A percentile compares a stretch with the other conserved stretches of the same genome.
Conservation (phyloP, 1,139 yeast species). For the Geotrichum fermentans region DNA sequence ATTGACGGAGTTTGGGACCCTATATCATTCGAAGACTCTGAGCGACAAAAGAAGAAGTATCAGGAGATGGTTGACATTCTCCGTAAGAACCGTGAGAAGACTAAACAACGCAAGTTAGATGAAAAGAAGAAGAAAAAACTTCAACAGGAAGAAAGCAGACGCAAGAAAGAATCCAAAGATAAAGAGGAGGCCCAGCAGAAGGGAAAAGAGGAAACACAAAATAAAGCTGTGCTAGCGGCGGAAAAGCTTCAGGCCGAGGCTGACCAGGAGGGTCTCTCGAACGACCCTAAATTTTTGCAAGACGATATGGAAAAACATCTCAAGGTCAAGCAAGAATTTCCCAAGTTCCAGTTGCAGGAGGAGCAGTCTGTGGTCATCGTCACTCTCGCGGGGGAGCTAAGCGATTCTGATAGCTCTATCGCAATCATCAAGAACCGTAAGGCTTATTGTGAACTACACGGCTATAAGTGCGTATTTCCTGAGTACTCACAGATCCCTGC, state of each 20-base stretch:
- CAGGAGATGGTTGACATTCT: conserved; percentile 1
- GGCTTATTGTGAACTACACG: conserved; percentile 7
- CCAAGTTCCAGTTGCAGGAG: background rate
- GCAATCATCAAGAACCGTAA: conserved; percentile 7
- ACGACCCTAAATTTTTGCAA: conserved; percentile 3
- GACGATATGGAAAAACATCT: conserved; percentile 5
- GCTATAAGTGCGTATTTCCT: conserved; percentile 12
- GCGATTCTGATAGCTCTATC: background rate
- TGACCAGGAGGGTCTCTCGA: conserved; percentile 4
- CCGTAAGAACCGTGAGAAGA: background rate
- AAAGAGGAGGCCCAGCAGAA: background rate
- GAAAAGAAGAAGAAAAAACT: conserved; percentile 1
- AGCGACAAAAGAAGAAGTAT: conserved; percentile 8
- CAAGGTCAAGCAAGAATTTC: background rate
- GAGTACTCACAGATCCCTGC: background rate
- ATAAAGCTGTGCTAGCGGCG: background rate
- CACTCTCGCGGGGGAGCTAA: background rate
- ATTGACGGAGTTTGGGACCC: conserved; percentile 16
- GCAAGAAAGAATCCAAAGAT: background rate
- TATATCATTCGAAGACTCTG: conserved; percentile 1
- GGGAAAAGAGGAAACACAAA: conserved; percentile 3
- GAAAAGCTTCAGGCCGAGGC: conserved; percentile 1
- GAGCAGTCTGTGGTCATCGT: background rate
- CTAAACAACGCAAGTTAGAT: background rate
- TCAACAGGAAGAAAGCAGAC: background rate